Conservation (phyloP, 139 green algal species). For the Tetraselmis chui region DNA sequence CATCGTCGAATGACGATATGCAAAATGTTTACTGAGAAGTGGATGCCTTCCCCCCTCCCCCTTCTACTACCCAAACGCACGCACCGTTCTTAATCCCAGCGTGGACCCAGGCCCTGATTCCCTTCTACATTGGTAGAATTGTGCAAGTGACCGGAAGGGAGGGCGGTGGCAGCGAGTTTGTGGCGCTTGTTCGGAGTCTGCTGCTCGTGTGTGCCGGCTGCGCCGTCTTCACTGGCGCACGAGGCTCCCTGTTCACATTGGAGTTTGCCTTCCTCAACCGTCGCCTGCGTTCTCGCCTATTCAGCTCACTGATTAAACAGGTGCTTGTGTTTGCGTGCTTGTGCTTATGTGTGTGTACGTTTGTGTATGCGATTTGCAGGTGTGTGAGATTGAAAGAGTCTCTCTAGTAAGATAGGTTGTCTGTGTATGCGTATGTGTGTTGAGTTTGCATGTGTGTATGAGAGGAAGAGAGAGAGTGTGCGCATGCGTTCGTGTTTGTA, state of each 20-base stretch:
- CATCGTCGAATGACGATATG: too few species aligned
- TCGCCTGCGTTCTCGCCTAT: constrained; percentile 40
- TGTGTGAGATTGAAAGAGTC: too few species aligned
- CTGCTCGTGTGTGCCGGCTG: constrained; percentile 44
- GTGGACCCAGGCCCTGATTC: constrained; percentile 44
- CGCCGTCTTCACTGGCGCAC: constrained; percentile 60
- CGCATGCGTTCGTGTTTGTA: too few species aligned
- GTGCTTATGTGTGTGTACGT: too few species aligned
- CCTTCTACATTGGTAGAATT: constrained; percentile 66
- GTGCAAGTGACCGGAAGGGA: constrained; percentile 75
- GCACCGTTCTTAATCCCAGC: background rate
- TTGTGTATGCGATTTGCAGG: background rate
- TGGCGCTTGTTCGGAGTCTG: constrained; percentile 44
- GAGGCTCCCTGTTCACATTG: constrained; percentile 67
- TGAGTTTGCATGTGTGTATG: too few species aligned
- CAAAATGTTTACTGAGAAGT: background rate
- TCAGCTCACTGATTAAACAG: constrained; percentile 31
- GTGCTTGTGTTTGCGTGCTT: constrained; percentile 21
- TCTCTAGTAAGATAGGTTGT: too few species aligned
- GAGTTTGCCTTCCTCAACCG: constrained; percentile 42
- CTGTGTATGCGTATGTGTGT: too few species aligned
- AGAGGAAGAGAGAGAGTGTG: too few species aligned
- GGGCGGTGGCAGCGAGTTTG: constrained; percentile 40
- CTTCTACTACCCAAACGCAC: background rate
- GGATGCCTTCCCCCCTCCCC: background rate